Conservation (phyloP, 371 early-diverging fungal genomes). For the Funneliformis caledonium region DNA sequence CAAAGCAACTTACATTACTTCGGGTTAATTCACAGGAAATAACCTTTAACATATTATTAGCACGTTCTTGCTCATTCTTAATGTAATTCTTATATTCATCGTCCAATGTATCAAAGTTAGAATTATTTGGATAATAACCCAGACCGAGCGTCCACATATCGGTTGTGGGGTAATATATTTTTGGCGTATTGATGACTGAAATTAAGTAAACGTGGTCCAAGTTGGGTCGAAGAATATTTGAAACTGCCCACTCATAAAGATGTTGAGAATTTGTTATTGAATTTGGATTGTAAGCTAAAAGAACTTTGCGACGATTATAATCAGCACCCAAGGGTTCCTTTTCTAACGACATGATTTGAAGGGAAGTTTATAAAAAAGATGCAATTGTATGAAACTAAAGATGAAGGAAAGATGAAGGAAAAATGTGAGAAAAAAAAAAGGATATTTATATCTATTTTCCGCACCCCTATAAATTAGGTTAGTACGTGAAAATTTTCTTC, state of each 20-base stretch:
- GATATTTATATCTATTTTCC: no score
- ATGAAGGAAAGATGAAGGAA: no score
- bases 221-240: background rate
- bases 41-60: background rate
- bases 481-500: no score
- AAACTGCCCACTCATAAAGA: background rate
- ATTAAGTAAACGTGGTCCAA: background rate
- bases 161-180: background rate
- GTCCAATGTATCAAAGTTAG: background rate
- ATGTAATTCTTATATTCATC: background rate
- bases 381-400: no score
- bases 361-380: no score
- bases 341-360: background rate
- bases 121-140: background rate
- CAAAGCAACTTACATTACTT: background rate
- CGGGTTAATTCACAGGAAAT: background rate
- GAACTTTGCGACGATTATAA: background rate
- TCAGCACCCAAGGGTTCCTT: background rate
- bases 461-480: no score
- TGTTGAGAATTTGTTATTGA: background rate
- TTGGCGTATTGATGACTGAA: background rate
- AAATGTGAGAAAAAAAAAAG: no score
- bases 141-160: background rate
- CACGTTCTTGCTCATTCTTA: background rate
- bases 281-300: background rate